Percentiles rank a stretch among this genome's conserved stretches.
phyloP scores from a whole-genome alignment of 371 early-diverging fungal genomes.

The Basidiobolus meristosporus region DNA sequence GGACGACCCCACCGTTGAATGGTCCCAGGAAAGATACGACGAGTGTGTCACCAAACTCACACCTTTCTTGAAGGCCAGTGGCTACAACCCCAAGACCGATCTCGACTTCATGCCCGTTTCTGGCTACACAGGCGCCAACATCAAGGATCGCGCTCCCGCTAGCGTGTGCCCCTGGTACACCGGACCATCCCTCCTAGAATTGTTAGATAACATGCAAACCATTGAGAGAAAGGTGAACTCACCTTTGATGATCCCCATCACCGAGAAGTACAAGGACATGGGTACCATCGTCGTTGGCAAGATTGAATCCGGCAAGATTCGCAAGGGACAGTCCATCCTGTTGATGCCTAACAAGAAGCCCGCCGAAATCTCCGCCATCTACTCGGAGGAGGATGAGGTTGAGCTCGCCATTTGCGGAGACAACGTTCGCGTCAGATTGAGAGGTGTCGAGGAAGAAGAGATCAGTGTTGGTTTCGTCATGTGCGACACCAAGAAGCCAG shows the following conservation, averaged over 20 bases:
- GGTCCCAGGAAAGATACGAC: conserved; percentile 82
- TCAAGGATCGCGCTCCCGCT: conserved; percentile 58
- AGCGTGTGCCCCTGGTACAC: conserved; percentile 56
- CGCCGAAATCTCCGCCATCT: conserved; percentile 64
- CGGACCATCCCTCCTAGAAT: conserved; percentile 86
- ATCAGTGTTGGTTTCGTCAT: conserved; percentile 73
- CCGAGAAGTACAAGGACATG: conserved; percentile 83
- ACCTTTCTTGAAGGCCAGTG: conserved; percentile 81
- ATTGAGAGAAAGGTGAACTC: conserved; percentile 67
- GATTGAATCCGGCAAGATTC: conserved; percentile 81
- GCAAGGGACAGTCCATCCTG: conserved; percentile 61
- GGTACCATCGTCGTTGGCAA: conserved; percentile 90
- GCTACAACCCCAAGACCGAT: conserved; percentile 82
- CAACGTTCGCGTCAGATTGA: conserved; percentile 76
- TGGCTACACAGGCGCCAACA: conserved; percentile 89
- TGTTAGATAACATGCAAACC: conserved; percentile 60
- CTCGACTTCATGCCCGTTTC: conserved; percentile 81
- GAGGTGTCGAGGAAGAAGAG: conserved; percentile 88
- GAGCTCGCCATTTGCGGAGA: conserved; percentile 73
- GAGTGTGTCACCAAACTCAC: conserved; percentile 66
- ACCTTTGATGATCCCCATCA: conserved; percentile 83
- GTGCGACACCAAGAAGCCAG: conserved; percentile 55
- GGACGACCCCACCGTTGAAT: conserved; percentile 92
- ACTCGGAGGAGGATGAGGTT: conserved; percentile 64
- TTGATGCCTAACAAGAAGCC: conserved; percentile 75